A percentile compares a stretch with the other conserved stretches of the same genome.
phyloP scores from a whole-genome alignment of 106 monocot genomes.

The Platanthera zijinensis region DNA sequence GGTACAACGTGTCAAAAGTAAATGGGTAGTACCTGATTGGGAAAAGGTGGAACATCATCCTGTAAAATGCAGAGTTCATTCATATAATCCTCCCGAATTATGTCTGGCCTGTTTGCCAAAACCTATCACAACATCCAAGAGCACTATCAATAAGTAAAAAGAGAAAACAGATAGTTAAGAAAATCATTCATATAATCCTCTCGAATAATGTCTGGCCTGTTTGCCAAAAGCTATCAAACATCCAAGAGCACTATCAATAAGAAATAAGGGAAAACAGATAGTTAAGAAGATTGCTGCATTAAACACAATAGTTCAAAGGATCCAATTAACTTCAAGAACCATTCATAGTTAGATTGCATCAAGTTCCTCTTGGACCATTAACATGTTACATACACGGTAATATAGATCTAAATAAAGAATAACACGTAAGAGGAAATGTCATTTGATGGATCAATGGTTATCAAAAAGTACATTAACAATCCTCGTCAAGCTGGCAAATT shows the following conservation, averaged over 20 bases:
- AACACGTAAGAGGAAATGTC: background rate
- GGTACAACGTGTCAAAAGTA: background rate
- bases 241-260: background rate
- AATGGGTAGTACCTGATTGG: constrained; percentile 52
- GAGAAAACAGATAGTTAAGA: background rate
- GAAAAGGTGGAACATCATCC: constrained; percentile 96
- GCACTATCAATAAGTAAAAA: background rate
- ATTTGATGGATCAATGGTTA: background rate
- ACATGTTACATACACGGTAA: too few species aligned
- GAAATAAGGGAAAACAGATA: background rate
- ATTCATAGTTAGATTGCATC: too few species aligned
- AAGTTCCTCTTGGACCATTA: too few species aligned
- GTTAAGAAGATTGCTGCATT: background rate
- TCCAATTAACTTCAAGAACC: background rate
- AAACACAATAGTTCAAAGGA: background rate
- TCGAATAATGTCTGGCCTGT: constrained; percentile 94
- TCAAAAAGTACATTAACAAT: too few species aligned
- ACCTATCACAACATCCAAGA: constrained; percentile 35
- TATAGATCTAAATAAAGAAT: too few species aligned
- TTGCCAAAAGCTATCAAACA: constrained; percentile 71
- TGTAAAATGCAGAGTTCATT: constrained; percentile 98
- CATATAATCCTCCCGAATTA: constrained; percentile 98
- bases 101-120: constrained; percentile 95
- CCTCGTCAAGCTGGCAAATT: too few species aligned
- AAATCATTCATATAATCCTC: constrained; percentile 99